A percentile compares a stretch with the other conserved stretches of the same genome.
Conservation (phyloP, 805 yeast genomes). For the Candida verbasci region DNA sequence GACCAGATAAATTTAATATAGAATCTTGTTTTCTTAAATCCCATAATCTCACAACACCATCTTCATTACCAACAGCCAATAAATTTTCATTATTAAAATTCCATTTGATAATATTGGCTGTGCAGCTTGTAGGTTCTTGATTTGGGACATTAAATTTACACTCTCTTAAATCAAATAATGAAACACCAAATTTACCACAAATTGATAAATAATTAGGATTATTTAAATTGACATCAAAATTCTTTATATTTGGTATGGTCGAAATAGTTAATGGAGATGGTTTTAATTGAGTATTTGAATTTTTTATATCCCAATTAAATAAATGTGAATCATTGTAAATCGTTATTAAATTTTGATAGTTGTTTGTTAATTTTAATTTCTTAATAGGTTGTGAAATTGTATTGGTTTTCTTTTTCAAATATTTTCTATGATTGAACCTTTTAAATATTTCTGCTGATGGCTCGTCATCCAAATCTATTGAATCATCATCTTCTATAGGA, state of each 20-base stretch:
- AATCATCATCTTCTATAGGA: constrained; percentile 38
- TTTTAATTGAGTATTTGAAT: constrained; percentile 37
- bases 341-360: constrained; percentile 49
- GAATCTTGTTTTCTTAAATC: constrained; percentile 64
- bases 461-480: constrained; percentile 16
- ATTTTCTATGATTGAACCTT: constrained; percentile 75
- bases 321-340: constrained; percentile 58
- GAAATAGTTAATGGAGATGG: constrained; percentile 53
- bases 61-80: constrained; percentile 59
- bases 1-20: constrained; percentile 51
- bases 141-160: constrained; percentile 34
- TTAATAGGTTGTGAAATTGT: constrained; percentile 22
- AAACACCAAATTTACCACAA: constrained; percentile 70
- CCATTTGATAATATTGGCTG: constrained; percentile 56
- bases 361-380: constrained; percentile 24
- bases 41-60: constrained; percentile 61
- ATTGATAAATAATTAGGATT: constrained; percentile 46
- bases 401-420: constrained; percentile 35
- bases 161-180: constrained; percentile 66
- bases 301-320: constrained; percentile 72
- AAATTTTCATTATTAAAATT: constrained; percentile 54
- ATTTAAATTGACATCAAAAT: constrained; percentile 38
- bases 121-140: constrained; percentile 8
- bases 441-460: constrained; percentile 67
- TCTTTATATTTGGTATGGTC: constrained; percentile 44